Evolutionary conservation across 257 asterid species (phyloP), one percentile per base, ranked within the genome.

Genomic region (Cynanchum wilfordii): DNA sequence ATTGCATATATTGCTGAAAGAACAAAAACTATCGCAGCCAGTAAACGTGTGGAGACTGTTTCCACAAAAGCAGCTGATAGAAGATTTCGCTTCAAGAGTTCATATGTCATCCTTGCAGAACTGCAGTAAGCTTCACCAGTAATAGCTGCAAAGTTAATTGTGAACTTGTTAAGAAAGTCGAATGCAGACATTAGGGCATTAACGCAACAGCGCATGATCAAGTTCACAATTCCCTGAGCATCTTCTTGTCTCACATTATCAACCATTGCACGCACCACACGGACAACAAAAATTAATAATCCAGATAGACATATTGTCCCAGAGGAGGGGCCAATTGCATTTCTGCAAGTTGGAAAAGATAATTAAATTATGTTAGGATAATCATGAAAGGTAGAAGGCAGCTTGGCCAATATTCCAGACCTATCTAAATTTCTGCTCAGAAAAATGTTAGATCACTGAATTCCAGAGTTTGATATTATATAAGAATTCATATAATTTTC

Each of bases 251-350:
- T 90, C 56, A 90, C 99, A 66, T 73, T 95, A 79, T 95, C 99
- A 29, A 95, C 99, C 86, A 90, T 81, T 27, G 90, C 78, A 22
- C 99, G 96, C 36, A 95, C 88, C 17, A 90, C 12, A 10, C 97
- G 95, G 17, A 92, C 95, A 44, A 79, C 57, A 72, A 58, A 69
- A 4, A 86, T 66, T 6, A 95, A 89, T 73, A 92, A 76, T 55
- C 99, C 99, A 1, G 99, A 95, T 82, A 95, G 84, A 77, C 97
- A 95, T 79, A 92, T 74, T 25, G 98, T 95, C 80, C 99, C 99
- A 0, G 88, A 95, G 73, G 98, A 95, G 67, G 97, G 84, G 38
- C 99, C 95, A 78, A 95, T 87, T 2, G 96, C 99, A 78, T 95
- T 86, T 84, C 99, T 92, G 87, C 83, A 80, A 51, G 71, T 81